These are phyloP conservation scores for Orychophragmus violaceus DNA, from an alignment of 345 rosid genomes.

Conservation along the genomic window DNA sequence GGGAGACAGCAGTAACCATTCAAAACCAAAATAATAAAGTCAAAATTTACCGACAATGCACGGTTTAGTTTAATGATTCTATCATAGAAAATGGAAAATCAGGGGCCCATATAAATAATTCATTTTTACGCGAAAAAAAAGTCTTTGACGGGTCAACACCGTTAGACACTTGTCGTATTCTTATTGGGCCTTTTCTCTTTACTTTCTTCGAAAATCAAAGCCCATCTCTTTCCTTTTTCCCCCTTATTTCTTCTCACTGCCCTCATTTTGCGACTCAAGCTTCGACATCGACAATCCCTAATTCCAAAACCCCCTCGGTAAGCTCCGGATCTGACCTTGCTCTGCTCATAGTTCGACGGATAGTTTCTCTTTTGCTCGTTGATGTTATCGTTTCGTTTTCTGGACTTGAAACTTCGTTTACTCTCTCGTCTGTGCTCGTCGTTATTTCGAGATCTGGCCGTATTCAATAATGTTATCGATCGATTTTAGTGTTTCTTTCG, in stretches of 20 bases:
- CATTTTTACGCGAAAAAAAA: neutral
- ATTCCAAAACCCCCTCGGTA: slow-evolving; percentile 21
- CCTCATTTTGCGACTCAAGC: neutral
- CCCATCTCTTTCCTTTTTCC: neutral
- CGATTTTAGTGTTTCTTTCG: neutral
- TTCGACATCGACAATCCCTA: slow-evolving; percentile 17
- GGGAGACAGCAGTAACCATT: too few species aligned
- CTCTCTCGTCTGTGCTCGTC: neutral
- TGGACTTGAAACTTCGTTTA: neutral
- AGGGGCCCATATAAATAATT: neutral
- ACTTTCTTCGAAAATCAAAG: slow-evolving; percentile 5
- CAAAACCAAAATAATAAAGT: neutral
- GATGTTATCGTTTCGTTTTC: neutral
- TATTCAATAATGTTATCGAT: neutral
- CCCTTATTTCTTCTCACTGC: slow-evolving; percentile 11
- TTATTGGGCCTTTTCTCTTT: slow-evolving; percentile 6
- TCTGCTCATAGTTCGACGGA: neutral
- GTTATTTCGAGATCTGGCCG: slow-evolving; percentile 13
- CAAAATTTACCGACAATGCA: neutral
- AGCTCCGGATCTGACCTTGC: slow-evolving; percentile 15
- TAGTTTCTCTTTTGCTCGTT: neutral
- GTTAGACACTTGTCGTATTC: neutral
- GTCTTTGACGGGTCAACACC: slow-evolving; percentile 22
- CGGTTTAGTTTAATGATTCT: neutral
- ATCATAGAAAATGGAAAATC: neutral